A percentile compares a stretch with the other conserved stretches of the same genome.
Conservation (phyloP, 352 stramenopile species). For the Globisporangium rhizosaccharum region DNA sequence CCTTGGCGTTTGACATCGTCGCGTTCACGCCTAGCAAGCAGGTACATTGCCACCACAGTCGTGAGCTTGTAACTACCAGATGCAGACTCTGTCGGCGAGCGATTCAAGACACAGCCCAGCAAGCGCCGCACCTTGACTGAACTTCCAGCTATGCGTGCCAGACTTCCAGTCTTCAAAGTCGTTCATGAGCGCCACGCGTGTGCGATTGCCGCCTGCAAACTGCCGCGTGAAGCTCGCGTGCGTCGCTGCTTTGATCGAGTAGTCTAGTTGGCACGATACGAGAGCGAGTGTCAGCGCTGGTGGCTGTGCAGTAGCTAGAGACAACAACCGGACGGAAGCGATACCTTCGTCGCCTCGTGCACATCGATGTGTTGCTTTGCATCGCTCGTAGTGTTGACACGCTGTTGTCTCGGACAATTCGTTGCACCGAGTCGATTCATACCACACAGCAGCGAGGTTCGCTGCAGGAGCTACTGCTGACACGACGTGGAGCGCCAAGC, state of each 20-base stretch:
- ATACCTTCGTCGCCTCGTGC: constrained; percentile 77
- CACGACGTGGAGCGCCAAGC: neutral
- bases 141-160: constrained; percentile 72
- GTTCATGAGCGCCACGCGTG: constrained; percentile 77
- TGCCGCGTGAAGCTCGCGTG: constrained; percentile 74
- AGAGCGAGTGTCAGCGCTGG: neutral
- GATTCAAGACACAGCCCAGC: neutral
- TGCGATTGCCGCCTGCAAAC: constrained; percentile 77
- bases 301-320: neutral
- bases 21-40: neutral
- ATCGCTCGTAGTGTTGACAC: constrained; percentile 88
- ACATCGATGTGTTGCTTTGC: constrained; percentile 93
- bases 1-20: constrained; percentile 10
- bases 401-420: constrained; percentile 29
- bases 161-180: constrained; percentile 96
- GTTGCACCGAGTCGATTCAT: constrained; percentile 51
- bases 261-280: constrained; percentile 36
- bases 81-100: neutral
- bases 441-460: constrained; percentile 43
- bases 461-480: neutral
- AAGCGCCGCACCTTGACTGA: constrained; percentile 18
- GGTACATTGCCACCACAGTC: neutral
- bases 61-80: no score
- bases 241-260: constrained; percentile 66
- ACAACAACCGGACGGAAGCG: constrained; percentile 1